Evolutionary conservation across 768 basidiomycete species (phyloP).

Genomic region (Chalciporus pseudorubinellus): DNA sequence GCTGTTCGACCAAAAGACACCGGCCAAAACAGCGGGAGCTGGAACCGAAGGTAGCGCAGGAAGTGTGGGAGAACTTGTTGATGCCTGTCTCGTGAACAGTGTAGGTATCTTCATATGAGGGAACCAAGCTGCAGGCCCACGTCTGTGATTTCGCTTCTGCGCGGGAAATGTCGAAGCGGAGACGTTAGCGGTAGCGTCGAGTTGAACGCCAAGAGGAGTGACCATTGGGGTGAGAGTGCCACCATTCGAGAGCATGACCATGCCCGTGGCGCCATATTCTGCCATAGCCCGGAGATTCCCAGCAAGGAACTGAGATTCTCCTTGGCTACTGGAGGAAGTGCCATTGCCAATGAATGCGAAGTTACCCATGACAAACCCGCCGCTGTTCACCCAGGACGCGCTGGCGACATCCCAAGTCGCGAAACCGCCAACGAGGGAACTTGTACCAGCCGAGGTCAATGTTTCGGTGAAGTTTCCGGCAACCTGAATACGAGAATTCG

Average conservation of each 20-base stretch:
- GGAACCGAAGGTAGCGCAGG: conserved; percentile 53
- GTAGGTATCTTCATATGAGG: conserved; percentile 43
- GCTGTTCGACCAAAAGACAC: conserved; percentile 86
- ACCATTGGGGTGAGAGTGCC: conserved; percentile 54
- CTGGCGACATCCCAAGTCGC: conserved; percentile 69
- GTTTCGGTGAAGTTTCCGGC: conserved; percentile 73
- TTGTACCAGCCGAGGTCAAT: conserved; percentile 35
- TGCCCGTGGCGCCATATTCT: conserved; percentile 72
- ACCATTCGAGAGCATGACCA: conserved; percentile 75
- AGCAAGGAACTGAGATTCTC: conserved; percentile 58
- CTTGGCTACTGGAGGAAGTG: conserved; percentile 44
- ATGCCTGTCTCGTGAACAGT: conserved; percentile 50
- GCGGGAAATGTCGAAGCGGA: conserved; percentile 31
- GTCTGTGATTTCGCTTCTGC: conserved; percentile 39
- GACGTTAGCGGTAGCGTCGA: conserved; percentile 41
- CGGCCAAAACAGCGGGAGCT: conserved; percentile 82
- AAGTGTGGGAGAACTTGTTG: conserved; percentile 47
- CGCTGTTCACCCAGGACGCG: conserved; percentile 66
- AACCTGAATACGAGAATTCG: conserved; percentile 53
- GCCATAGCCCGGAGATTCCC: conserved; percentile 59
- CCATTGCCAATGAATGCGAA: conserved; percentile 70
- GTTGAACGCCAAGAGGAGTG: conserved; percentile 57
- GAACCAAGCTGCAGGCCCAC: conserved; percentile 45
- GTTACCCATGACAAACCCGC: conserved; percentile 70
- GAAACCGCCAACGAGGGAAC: conserved; percentile 53